Base-by-base conservation (phyloP, 2,329 filamentous ascomycete genomes). In the Rugonectria rugulosa region DNA sequence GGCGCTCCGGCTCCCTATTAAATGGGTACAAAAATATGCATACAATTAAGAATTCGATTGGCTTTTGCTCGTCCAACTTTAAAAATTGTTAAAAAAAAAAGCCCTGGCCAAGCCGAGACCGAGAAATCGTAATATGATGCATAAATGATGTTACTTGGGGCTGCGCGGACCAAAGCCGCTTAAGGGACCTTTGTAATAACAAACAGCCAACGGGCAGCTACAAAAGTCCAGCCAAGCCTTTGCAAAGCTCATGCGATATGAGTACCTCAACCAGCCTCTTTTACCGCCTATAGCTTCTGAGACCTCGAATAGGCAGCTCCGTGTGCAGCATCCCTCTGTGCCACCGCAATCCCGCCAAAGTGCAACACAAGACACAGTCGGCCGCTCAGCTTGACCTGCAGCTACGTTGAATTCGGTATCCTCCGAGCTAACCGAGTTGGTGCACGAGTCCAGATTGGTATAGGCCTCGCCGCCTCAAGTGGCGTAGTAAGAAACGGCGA, bases 41-140 rank as follows among this genome's bases (percentile, higher is more conserved):
- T 48, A 48, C 19, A 29, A 21, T 48, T 48, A 48, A 29, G 26
- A 17, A 38, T 26, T 31, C 14, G 41, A 43, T 15, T 37, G 20
- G 6, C 5, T 37, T 27, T 27, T 7, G 24, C 6, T 11, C 24
- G 6, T 27, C 6, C 24, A 7, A 27, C 6, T 11, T 27, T 11
- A 27, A 27, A 27, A 27, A 27, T 11, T 27, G 11, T 27, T 11
- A 27, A 27, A 27, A 11, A 11, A 11, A 27, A 6, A 27, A 27
- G 6, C 24, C 11, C 24, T 27, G 24, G n/a, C n/a, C n/a, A n/a
- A n/a, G n/a, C n/a, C n/a, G n/a, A n/a, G n/a, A n/a, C n/a, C n/a
- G n/a, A n/a, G n/a, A n/a, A n/a, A n/a, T n/a, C n/a, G n/a, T n/a
- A n/a, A n/a, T n/a, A n/a, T n/a, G n/a, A n/a, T n/a, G n/a, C n/a